phyloP scores from a whole-genome alignment of 2,329 filamentous ascomycete genomes.

The Exophiala oligosperma region DNA sequence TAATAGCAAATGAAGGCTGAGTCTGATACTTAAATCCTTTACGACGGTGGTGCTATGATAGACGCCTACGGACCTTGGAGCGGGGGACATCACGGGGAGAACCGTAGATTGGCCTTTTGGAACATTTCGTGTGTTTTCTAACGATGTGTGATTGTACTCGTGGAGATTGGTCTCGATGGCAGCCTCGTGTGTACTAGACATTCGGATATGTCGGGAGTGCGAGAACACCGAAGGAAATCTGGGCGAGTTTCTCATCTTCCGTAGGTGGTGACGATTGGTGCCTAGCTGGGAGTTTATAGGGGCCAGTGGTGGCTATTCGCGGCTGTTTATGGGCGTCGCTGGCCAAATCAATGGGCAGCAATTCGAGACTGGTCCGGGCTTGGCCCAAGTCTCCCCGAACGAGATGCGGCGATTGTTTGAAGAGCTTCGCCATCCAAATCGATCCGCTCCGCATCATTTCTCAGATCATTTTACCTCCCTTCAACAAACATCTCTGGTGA shows the following conservation, averaged over 20 bases:
- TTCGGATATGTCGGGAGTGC: no score
- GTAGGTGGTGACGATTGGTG: background rate
- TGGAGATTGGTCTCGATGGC: no score
- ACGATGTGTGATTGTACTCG: background rate
- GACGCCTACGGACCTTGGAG: background rate
- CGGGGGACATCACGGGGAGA: no score
- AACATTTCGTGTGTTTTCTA: no score
- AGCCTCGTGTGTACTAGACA: no score
- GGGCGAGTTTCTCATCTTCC: no score
- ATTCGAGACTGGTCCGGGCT: background rate
- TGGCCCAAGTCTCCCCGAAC: background rate
- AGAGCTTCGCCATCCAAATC: background rate
- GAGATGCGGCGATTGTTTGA: background rate
- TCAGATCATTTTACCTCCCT: slow-evolving; percentile 14
- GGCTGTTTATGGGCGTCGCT: background rate
- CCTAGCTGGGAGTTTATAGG: background rate
- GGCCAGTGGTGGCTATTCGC: background rate
- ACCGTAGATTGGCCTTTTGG: no score
- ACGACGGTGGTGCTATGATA: background rate
- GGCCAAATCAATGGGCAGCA: background rate
- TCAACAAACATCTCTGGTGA: slow-evolving; percentile 6
- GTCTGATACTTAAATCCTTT: slow-evolving; percentile 3
- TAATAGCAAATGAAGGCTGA: background rate
- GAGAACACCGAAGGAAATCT: no score
- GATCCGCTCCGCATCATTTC: slow-evolving; percentile 4